Conservation (phyloP, 257 asterid species). For the Petunia axillaris region DNA sequence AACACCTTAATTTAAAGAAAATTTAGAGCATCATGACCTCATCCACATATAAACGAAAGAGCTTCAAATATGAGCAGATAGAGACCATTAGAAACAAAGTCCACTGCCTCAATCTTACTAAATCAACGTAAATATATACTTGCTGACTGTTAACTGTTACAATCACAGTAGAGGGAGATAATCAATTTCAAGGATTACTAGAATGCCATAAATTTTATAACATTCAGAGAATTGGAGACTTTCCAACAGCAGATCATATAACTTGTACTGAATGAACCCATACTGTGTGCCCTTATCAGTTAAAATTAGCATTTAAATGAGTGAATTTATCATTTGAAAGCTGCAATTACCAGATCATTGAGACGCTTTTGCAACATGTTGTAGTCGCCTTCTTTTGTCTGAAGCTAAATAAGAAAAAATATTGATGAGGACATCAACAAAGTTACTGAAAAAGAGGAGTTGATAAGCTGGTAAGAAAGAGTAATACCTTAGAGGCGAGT, state of each 20-base stretch:
- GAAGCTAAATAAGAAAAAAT: slow-evolving; percentile 59
- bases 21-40: neutral
- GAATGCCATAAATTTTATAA: neutral
- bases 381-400: slow-evolving; percentile 60
- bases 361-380: slow-evolving; percentile 70
- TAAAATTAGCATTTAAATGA: neutral
- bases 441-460: neutral
- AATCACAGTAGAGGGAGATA: neutral
- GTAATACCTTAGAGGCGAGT: slow-evolving; percentile 60
- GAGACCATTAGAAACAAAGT: neutral
- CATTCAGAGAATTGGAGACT: slow-evolving; percentile 9
- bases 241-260: neutral
- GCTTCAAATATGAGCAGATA: neutral
- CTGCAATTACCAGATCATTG: slow-evolving; percentile 73
- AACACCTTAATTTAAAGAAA: neutral
- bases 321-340: slow-evolving; percentile 20
- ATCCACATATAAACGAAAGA: neutral
- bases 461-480: neutral
- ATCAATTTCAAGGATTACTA: neutral
- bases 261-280: neutral
- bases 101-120: neutral
- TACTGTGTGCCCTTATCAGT: neutral
- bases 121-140: slow-evolving; percentile 5
- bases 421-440: neutral
- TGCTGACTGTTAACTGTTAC: neutral